Evolutionary conservation across 2,329 filamentous ascomycete genomes (phyloP), one percentile per base, ranked within the genome.

Genomic region (Colletotrichum tofieldiae): DNA sequence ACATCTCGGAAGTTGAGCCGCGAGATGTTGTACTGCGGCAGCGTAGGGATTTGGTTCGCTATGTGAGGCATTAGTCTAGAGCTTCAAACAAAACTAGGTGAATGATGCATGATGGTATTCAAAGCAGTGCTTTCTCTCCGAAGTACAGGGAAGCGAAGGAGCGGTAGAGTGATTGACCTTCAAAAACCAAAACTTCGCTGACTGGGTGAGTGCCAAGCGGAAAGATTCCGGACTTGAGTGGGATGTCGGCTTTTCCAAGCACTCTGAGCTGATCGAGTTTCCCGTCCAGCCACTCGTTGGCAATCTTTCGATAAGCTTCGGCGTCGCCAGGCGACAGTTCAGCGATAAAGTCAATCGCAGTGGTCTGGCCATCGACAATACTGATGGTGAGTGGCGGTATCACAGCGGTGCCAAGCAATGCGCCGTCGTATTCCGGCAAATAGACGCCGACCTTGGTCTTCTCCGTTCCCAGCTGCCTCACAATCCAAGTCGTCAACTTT

Each of bases 201-300:
- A 99, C 84, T 37, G 86, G 84, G 80, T 98, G 94, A 65, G 90
- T 92, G 74, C 96, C 95, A 29, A 98, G 86, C 55, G 90, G 89
- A 72, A 98, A 84, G 61, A 97, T 82, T 32, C 96, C 96, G 58
- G 95, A 93, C 80, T 91, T 94, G 67, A 98, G 83, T 41, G 88
- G 87, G 47, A 98, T 86, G 49, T 92, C 85, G 35, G 94, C 92
- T 77, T 92, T 93, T 54, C 93, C 96, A 66, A 91, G 87, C 18
- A 98, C 85, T 73, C 89, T 90, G 69, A 99, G 83, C 68, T 88
- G 86, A 14, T 91, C 88, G 70, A 98, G 85, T 65, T 90, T 92
- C 49, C 95, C 95, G 65, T 93, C 91, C 72, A 99, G 84, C 92
- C 94, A 98, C 81, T 98, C 93, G 80, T 96, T 94, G 58, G 94